phyloP scores from a whole-genome alignment of 805 yeast genomes.

The Scheffersomyces lignosus region DNA sequence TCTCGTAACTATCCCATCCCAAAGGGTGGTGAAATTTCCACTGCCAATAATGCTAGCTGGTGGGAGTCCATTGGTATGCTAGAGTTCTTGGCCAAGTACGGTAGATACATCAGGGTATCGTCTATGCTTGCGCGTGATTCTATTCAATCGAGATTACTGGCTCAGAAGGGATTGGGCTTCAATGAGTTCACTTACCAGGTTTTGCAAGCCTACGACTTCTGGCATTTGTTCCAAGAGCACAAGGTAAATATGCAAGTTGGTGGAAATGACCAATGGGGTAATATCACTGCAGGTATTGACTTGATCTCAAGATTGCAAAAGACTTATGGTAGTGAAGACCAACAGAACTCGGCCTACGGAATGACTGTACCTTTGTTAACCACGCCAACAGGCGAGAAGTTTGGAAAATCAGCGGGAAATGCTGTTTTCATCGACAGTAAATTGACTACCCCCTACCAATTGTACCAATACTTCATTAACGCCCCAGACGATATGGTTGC shows the following conservation, averaged over 20 bases:
- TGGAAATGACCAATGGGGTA: constrained; percentile 98
- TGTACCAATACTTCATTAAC: constrained; percentile 84
- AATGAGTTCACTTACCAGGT: constrained; percentile 94
- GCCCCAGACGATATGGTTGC: constrained; percentile 74
- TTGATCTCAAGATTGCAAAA: constrained; percentile 62
- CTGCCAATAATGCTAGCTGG: constrained; percentile 77
- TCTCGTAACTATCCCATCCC: constrained; percentile 42
- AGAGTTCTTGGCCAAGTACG: constrained; percentile 74
- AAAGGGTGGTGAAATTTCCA: constrained; percentile 38
- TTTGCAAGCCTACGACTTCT: constrained; percentile 91
- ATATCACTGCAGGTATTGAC: constrained; percentile 94
- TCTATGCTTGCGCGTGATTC: constrained; percentile 91
- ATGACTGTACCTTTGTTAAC: constrained; percentile 88
- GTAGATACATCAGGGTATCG: constrained; percentile 75
- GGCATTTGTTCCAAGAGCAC: constrained; percentile 63
- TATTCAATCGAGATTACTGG: constrained; percentile 67
- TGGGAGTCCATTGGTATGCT: constrained; percentile 78
- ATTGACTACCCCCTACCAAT: constrained; percentile 76
- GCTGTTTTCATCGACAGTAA: constrained; percentile 81
- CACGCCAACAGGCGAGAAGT: constrained; percentile 86
- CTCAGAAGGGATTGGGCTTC: constrained; percentile 81
- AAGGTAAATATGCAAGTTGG: constrained; percentile 80
- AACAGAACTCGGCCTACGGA: constrained; percentile 52
- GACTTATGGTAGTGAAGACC: constrained; percentile 6
- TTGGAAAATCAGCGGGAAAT: constrained; percentile 96